Evolutionary conservation across 345 rosid genomes (phyloP).

Genomic region (Viola odorata): DNA sequence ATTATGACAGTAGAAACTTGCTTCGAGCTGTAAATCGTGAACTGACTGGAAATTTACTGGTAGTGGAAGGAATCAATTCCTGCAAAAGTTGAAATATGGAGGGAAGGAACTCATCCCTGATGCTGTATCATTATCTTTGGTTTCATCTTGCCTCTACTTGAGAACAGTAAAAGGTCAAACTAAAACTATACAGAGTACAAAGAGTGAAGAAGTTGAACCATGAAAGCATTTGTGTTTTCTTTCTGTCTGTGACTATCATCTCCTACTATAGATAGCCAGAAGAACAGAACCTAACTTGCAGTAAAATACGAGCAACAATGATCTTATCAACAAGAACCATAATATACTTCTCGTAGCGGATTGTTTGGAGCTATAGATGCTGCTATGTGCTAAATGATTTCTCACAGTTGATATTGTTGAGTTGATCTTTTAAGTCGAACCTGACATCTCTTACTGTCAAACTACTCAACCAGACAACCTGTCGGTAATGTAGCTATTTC

Average conservation of each 20-base stretch:
- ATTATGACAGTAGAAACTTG: neutral
- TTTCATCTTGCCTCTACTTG: constrained; percentile 10
- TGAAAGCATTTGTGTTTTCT: neutral
- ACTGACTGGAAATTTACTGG: neutral
- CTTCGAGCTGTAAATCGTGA: neutral
- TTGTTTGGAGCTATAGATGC: too few relatives aligned
- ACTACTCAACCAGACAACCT: too few relatives aligned
- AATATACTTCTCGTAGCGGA: too few relatives aligned
- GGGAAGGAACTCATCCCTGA: neutral
- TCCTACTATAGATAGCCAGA: neutral
- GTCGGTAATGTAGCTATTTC: neutral
- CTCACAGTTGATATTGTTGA: too few relatives aligned
- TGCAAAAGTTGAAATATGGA: neutral
- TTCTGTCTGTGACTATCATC: constrained; percentile 1
- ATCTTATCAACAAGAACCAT: too few relatives aligned
- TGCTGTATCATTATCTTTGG: constrained; percentile 10
- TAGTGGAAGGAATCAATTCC: neutral
- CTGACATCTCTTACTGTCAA: too few relatives aligned
- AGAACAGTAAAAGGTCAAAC: neutral
- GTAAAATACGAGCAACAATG: neutral
- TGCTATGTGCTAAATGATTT: too few relatives aligned
- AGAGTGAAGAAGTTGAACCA: neutral
- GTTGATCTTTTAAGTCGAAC: too few relatives aligned
- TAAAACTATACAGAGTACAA: neutral
- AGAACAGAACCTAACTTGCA: neutral